Percentiles rank a stretch among this genome's conserved stretches.
Conservation (phyloP, 495 filamentous ascomycete species). For the Pyrenula aspistea region DNA sequence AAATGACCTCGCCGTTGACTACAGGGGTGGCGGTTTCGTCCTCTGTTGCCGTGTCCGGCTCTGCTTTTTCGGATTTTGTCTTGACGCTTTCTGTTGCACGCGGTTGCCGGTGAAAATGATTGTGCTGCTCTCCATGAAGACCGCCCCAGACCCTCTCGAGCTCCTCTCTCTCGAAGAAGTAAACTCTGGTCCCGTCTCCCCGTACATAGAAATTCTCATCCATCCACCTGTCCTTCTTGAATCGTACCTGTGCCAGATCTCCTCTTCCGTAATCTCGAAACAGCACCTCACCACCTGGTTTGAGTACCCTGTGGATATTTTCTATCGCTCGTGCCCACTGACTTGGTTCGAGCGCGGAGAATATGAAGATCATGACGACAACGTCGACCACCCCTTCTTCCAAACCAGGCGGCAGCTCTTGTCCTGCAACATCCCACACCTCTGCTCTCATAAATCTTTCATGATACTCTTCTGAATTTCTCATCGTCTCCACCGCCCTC, state of each 20-base stretch:
- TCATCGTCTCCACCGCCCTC: slow-evolving; percentile 82
- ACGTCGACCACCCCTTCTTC: slow-evolving; percentile 68
- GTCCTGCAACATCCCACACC: slow-evolving; percentile 77
- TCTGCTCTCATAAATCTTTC: slow-evolving; percentile 61
- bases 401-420: slow-evolving; percentile 65
- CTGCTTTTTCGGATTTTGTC: not conserved
- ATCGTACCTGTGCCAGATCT: slow-evolving; percentile 90
- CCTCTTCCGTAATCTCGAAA: slow-evolving; percentile 95
- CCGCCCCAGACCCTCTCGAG: slow-evolving; percentile 67
- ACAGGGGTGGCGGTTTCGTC: slow-evolving; percentile 1
- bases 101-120: not conserved
- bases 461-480: slow-evolving; percentile 53
- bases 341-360: slow-evolving; percentile 73
- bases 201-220: slow-evolving; percentile 95
- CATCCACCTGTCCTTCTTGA: slow-evolving; percentile 85
- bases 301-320: slow-evolving; percentile 72
- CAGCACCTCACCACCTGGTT: slow-evolving; percentile 77
- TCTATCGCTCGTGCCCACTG: slow-evolving; percentile 76
- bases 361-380: slow-evolving; percentile 90
- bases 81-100: not conserved
- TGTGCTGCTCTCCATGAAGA: slow-evolving; percentile 15
- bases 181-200: slow-evolving; percentile 91
- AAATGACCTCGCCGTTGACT: slow-evolving; percentile 6
- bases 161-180: slow-evolving; percentile 88
- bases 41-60: not conserved